Percentiles rank a stretch among this genome's conserved stretches.
Evolutionary conservation across 2,329 filamentous ascomycete genomes (phyloP).

Genomic region (Tolypocladium pustulatum): DNA sequence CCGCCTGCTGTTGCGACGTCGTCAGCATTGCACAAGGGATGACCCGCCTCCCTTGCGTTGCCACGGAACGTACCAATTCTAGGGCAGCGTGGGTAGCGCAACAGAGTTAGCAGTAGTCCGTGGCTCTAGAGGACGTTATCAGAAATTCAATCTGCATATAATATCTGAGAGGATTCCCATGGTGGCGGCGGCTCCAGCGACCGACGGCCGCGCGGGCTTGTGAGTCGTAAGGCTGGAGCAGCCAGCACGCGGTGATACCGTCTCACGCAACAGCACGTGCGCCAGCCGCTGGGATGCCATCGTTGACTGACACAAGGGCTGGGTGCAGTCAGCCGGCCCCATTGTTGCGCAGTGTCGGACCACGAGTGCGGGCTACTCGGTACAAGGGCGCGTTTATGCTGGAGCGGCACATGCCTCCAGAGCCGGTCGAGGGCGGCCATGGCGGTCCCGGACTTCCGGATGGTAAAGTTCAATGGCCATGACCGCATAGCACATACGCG

Average conservation of each 20-base stretch:
- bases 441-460: too few relatives aligned
- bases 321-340: background rate
- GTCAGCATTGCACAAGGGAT: background rate
- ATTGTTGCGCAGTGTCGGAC: background rate
- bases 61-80: background rate
- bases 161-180: background rate
- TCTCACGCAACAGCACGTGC: background rate
- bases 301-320: background rate
- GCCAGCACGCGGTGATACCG: background rate
- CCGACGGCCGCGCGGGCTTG: background rate
- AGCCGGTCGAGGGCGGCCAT: background rate
- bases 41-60: background rate
- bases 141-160: background rate
- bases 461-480: background rate
- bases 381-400: background rate
- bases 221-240: background rate
- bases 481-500: background rate
- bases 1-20: background rate
- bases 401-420: background rate
- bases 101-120: background rate
- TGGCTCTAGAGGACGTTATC: background rate
- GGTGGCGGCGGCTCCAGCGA: background rate
- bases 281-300: background rate
- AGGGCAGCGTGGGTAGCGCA: background rate
- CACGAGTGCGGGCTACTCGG: background rate